Evolutionary conservation across 306 rosid genomes (phyloP), one percentile per base, ranked within the genome.

Genomic region (Ammopiptanthus mongolicus): DNA sequence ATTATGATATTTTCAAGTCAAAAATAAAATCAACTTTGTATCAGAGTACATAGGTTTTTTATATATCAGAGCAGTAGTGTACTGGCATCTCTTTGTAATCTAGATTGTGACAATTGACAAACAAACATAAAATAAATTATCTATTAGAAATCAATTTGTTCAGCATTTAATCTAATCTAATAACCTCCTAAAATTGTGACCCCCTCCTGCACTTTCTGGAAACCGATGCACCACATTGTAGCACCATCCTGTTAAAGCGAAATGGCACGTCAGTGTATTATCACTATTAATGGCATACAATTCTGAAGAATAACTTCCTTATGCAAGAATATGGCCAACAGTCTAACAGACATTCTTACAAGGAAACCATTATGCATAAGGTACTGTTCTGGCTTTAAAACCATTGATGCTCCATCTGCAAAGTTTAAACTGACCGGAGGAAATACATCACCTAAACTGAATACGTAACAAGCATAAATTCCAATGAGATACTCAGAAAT

Each of bases 321-420:
- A 5, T 17, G 47, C 7, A 75, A 73, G 13, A 71, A 66, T 31
- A 55, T 61, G 15, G 65, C 41, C 37, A 64, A 70, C 42, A 29
- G 44, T 19, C 22, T 60, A 19, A 57, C 65, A 33, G 77, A 80
- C 64, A 67, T 55, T 74, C 96, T 85, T 82, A 91, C 99, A 74
- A 72, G 21, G 62, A 82, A 82, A 70, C 91, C 86, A 47, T 41
- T 61, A 78, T 59, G 91, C 63, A 84, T 46, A 84, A 95, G 97
- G 87, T 95, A 95, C 65, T 95, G 90, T 83, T 86, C 91, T 29
- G 99, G 97, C 81, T 89, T 95, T 82, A 95, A 86, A 79, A 90
- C 85, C 96, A 95, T 95, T 4, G 97, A 84, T 51, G 93, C 99
- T 76, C 91, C 86, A 13, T 88, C 95, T 4, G 59, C 97, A 78